phyloP scores from a whole-genome alignment of 352 stramenopile genomes.

The Paralagenidium karlingii region DNA sequence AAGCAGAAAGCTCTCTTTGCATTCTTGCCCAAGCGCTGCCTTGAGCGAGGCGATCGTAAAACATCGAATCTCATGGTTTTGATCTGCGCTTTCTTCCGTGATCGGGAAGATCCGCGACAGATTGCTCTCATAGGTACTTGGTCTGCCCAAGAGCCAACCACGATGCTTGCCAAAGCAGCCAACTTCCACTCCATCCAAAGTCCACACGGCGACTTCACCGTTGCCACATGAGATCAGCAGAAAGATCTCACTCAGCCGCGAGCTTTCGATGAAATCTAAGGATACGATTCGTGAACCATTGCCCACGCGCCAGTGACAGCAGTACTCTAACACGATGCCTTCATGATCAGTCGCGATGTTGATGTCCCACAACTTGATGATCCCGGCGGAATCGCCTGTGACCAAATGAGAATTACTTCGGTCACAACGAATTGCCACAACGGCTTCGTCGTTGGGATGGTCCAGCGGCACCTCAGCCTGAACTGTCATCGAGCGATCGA shows the following conservation, averaged over 20 bases:
- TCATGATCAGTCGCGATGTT: slow-evolving; percentile 34
- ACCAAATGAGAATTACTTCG: slow-evolving; percentile 44
- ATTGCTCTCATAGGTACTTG: slow-evolving; percentile 22
- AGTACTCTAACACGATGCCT: slow-evolving; percentile 37
- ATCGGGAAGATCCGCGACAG: background rate
- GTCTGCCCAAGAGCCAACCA: slow-evolving; percentile 42
- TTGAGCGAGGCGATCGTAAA: slow-evolving; percentile 39
- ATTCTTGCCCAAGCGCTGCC: slow-evolving; percentile 15
- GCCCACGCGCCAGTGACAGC: slow-evolving; percentile 34
- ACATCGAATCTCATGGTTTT: slow-evolving; percentile 16
- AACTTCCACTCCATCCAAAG: slow-evolving; percentile 47
- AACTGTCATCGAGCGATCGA: slow-evolving; percentile 50
- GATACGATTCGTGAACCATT: slow-evolving; percentile 19
- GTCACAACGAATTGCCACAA: slow-evolving; percentile 42
- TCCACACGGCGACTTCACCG: slow-evolving; percentile 63
- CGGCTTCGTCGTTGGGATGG: slow-evolving; percentile 17
- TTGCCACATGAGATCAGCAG: slow-evolving; percentile 44
- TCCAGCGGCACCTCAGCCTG: slow-evolving; percentile 28
- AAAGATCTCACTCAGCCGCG: slow-evolving; percentile 38
- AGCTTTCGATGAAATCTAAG: slow-evolving; percentile 53
- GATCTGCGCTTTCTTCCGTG: background rate
- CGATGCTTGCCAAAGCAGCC: slow-evolving; percentile 53
- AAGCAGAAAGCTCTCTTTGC: slow-evolving; percentile 38
- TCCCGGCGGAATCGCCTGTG: slow-evolving; percentile 35
- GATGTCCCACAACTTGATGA: slow-evolving; percentile 58